phyloP scores from a whole-genome alignment of 1,284 basidiomycete species.

The Apiotrichum montevideense region DNA sequence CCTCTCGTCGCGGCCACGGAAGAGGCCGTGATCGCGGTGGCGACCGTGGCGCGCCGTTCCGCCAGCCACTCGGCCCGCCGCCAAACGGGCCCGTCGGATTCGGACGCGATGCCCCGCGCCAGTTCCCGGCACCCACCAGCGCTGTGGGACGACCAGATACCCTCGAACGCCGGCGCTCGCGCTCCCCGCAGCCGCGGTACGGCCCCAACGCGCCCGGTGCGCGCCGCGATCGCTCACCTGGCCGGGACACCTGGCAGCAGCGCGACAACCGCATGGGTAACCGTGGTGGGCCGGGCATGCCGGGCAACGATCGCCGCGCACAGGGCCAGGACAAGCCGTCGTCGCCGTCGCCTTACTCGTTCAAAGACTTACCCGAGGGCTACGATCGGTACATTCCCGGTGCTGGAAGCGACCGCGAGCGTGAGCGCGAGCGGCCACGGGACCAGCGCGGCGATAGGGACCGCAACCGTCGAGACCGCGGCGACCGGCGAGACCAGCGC shows the following conservation, averaged over 20 bases:
- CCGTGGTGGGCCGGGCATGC: too few species aligned
- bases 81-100: not conserved
- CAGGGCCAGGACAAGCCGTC: not conserved
- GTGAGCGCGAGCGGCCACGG: not conserved
- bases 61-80: conserved; percentile 4
- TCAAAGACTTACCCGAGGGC: not conserved
- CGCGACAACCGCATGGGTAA: too few species aligned
- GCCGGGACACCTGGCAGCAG: not conserved
- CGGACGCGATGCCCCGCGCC: not conserved
- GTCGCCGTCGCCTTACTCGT: not conserved
- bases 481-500: not conserved
- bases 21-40: not conserved
- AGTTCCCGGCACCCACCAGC: not conserved
- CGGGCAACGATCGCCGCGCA: too few species aligned
- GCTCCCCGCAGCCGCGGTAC: conserved; percentile 1
- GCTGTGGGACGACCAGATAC: too few species aligned
- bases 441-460: not conserved
- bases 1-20: too few species aligned
- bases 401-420: not conserved
- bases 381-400: conserved; percentile 3
- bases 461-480: not conserved
- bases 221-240: not conserved
- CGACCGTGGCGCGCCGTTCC: not conserved
- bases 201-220: conserved; percentile 1
- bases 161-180: not conserved